A percentile compares a stretch with the other conserved stretches of the same genome.
phyloP scores from a whole-genome alignment of 2,329 filamentous ascomycete genomes.

The Talaromyces piceae region DNA sequence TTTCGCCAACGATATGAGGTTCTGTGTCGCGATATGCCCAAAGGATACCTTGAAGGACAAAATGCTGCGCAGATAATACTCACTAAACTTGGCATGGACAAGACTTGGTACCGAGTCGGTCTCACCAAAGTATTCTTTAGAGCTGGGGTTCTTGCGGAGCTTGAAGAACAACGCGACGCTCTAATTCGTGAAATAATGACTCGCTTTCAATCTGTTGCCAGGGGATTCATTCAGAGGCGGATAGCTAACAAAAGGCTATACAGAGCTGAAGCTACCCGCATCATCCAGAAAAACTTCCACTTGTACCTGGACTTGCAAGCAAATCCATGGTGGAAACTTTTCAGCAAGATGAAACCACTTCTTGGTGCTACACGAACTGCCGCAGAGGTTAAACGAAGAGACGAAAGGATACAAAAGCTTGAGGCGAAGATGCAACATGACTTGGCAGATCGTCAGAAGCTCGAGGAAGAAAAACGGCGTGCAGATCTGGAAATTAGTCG shows the following conservation, averaged over 20 bases:
- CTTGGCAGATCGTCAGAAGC: slow-evolving; percentile 61
- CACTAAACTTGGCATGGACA: slow-evolving; percentile 79
- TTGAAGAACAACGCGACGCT: slow-evolving; percentile 90
- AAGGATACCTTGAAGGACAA: slow-evolving; percentile 85
- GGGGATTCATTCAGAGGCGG: slow-evolving; percentile 81
- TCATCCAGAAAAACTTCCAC: slow-evolving; percentile 91
- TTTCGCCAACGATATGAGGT: slow-evolving; percentile 96
- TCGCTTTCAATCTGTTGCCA: slow-evolving; percentile 82
- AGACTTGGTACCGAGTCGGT: slow-evolving; percentile 81
- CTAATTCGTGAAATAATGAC: slow-evolving; percentile 92
- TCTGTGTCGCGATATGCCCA: slow-evolving; percentile 79
- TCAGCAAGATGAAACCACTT: slow-evolving; percentile 90
- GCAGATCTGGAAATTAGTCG: slow-evolving; percentile 80
- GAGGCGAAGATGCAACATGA: slow-evolving; percentile 78
- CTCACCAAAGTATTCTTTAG: slow-evolving; percentile 98
- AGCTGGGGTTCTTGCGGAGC: slow-evolving; percentile 86
- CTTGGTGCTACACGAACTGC: slow-evolving; percentile 87
- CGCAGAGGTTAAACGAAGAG: slow-evolving; percentile 86
- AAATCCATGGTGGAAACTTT: slow-evolving; percentile 96
- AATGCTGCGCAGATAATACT: slow-evolving; percentile 78
- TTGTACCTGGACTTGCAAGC: slow-evolving; percentile 83
- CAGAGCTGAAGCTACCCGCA: slow-evolving; percentile 84
- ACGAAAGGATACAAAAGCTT: slow-evolving; percentile 84
- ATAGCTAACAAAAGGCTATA: slow-evolving; percentile 91
- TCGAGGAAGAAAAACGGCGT: slow-evolving; percentile 87